Evolutionary conservation across 257 asterid species (phyloP), one percentile per base, ranked within the genome.

Genomic region (Osmanthus fragrans): DNA sequence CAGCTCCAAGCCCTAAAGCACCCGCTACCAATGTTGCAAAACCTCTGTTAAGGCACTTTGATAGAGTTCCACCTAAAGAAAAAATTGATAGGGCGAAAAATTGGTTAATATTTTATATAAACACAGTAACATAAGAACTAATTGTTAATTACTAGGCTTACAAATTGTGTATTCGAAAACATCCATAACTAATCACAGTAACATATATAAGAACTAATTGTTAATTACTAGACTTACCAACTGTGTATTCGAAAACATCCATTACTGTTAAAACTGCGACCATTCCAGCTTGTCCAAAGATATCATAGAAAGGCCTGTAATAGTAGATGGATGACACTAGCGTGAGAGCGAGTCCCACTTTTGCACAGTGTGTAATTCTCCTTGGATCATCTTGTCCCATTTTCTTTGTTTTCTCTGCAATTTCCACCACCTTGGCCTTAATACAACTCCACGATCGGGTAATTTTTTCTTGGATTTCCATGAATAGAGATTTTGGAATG

Each of bases 261-360:
- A 88, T 91, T 23, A 94, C 97, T 0, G 97, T 94, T 0, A 94
- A 75, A 34, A 90, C 78, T 0, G 96, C 96, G 96, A 94, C 90
- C 88, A 92, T 94, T 73, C 90, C 94, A 0, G 94, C 86, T 27
- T 88, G 88, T 25, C 94, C 96, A 42, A 91, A 90, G 1, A 89
- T 87, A 32, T 86, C 77, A 72, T 89, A 93, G 1, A 92, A 77
- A 2, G 96, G 96, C 42, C 87, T 74, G 13, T 86, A 85, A 64
- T 88, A 92, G 83, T 90, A 92, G 84, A 90, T 63, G 60, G 87
- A 58, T 1, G 97, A 92, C 7, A 87, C 92, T 36, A 90, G 19
- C 0, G 93, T 86, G 18, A 90, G 77, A 45, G 95, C 92, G 73
- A 92, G 30, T 63, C 93, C 96, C 23, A 90, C 91, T 80, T 90